phyloP scores from a whole-genome alignment of 2,329 filamentous ascomycete genomes.

The Exophiala sp. region DNA sequence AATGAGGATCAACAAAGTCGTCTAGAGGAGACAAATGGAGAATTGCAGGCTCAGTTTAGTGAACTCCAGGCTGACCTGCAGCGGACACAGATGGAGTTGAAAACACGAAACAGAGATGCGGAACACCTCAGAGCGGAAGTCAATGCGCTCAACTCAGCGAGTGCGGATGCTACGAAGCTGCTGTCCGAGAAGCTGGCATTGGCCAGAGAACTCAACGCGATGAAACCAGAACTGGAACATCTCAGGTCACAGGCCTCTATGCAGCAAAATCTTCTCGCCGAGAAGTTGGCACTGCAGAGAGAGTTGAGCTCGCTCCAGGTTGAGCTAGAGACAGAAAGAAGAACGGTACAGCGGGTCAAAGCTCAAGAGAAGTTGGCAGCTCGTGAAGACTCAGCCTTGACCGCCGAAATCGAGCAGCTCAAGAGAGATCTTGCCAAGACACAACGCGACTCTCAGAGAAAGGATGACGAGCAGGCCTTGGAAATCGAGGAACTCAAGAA shows the following conservation, averaged over 20 bases:
- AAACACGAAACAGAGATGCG: conserved; percentile 49
- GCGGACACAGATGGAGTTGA: conserved; percentile 47
- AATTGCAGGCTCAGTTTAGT: conserved; percentile 38
- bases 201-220: conserved; percentile 51
- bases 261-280: conserved; percentile 64
- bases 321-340: conserved; percentile 75
- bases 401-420: conserved; percentile 41
- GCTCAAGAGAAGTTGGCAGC: conserved; percentile 45
- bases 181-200: conserved; percentile 60
- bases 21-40: conserved; percentile 47
- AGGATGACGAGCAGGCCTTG: conserved; percentile 46
- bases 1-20: conserved; percentile 50
- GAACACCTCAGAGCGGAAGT: conserved; percentile 61
- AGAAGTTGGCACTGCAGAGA: conserved; percentile 73
- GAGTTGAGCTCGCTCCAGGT: conserved; percentile 71
- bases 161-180: conserved; percentile 63
- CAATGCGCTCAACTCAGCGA: conserved; percentile 59
- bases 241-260: conserved; percentile 52
- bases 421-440: conserved; percentile 49
- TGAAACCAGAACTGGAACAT: conserved; percentile 59
- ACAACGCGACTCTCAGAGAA: conserved; percentile 44
- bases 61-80: conserved; percentile 45
- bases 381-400: conserved; percentile 39
- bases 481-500: conserved; percentile 46
- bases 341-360: conserved; percentile 56